phyloP scores from a whole-genome alignment of 1,139 yeast genomes.

The Scheffersomyces quercinus region DNA sequence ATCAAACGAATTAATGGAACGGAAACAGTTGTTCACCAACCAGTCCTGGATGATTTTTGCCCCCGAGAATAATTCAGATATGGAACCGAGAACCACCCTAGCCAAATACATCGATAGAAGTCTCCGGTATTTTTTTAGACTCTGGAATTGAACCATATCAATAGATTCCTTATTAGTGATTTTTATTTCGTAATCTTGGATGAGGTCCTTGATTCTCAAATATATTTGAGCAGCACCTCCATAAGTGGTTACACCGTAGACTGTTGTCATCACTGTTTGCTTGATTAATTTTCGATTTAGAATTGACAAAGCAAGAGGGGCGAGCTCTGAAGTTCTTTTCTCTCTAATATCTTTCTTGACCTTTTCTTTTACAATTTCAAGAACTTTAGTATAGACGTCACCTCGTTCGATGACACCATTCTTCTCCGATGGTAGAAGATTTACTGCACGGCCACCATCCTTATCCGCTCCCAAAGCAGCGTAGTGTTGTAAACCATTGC shows the following conservation, averaged over 20 bases:
- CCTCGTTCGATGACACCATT: slow-evolving; percentile 16
- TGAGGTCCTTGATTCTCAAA: slow-evolving; percentile 23
- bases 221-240: slow-evolving; percentile 40
- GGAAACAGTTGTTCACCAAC: slow-evolving; percentile 31
- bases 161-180: slow-evolving; percentile 4
- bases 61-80: slow-evolving; percentile 34
- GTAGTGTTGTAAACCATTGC: slow-evolving; percentile 51
- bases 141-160: slow-evolving; percentile 1
- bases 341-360: slow-evolving; percentile 12
- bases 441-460: slow-evolving; percentile 42
- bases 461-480: slow-evolving; percentile 43
- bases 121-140: slow-evolving; percentile 1
- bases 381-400: slow-evolving; percentile 40
- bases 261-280: slow-evolving; percentile 51
- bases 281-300: slow-evolving; percentile 39
- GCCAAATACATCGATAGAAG: slow-evolving; percentile 26
- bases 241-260: slow-evolving; percentile 43
- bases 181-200: slow-evolving; percentile 15
- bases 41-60: slow-evolving; percentile 40
- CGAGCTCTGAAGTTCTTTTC: slow-evolving; percentile 7
- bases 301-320: slow-evolving; percentile 18
- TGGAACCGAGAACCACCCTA: slow-evolving; percentile 28
- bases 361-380: slow-evolving; percentile 24
- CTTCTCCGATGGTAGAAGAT: slow-evolving; percentile 24
- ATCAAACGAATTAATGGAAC: slow-evolving; percentile 33